Evolutionary conservation across 2,329 filamentous ascomycete species (phyloP), one percentile per base, ranked within the genome.

Genomic region (Aspergillus udagawae): DNA sequence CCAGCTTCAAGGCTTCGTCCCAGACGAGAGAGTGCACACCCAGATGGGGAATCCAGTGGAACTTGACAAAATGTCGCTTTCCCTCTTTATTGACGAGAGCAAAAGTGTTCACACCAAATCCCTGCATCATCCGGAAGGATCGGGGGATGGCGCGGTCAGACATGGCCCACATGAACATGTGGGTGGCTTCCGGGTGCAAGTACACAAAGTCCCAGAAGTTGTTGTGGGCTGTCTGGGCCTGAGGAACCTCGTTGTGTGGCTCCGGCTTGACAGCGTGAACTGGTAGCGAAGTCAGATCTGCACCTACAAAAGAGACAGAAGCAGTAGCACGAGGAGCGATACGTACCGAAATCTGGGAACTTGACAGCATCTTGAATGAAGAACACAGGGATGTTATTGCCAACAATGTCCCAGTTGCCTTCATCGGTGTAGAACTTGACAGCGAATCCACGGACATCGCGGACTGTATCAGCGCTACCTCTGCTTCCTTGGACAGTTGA

Each of bases 361-460:
- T 72, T 72, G 47, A 75, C 68, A 0, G 74, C 70, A 61, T 76
- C 74, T 55, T 76, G 74, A 35, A 76, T 76, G 51, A 76, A 76
- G 60, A 76, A 76, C 1, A 75, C 70, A 0, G 74, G 73, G 21
- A 76, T 75, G 49, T 76, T 75, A 53, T 76, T 75, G 10, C 73
- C 73, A 5, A 76, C 73, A 49, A 76, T 70, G 61, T 76, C 73
- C 85, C 86, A 90, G 64, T 90, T 91, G 3, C 89, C 89, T 65
- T 92, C 89, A 0, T 88, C 77, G 0, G 89, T 92, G 69, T 92
- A 92, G 66, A 90, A 86, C 72, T 90, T 91, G 60, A 90, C 74
- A 0, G 90, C 89, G 61, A 93, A 94, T 1, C 90, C 90, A 41
- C 89, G 84, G 2, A 92, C 88, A 77, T 94, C 90, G n/a, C 90